Base-by-base conservation (phyloP, 1,139 yeast species). In the Pichia cactophila region DNA sequence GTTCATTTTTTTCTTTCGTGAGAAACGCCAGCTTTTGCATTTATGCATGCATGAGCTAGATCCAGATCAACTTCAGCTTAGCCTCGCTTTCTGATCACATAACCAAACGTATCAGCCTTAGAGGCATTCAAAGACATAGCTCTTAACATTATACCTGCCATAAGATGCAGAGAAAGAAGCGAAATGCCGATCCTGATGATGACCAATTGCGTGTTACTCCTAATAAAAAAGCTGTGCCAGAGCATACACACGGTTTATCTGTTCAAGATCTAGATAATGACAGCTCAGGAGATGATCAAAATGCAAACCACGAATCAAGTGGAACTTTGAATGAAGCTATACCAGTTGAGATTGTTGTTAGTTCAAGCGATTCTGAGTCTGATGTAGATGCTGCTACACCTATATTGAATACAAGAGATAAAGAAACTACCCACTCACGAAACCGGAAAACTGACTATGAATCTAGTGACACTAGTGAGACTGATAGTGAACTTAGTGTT, bases 401-500 rank as follows among this genome's bases (percentile, higher is more conserved):
- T 4, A 35, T 35, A 16, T 23, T 23, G 8, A 35, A n/a, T 23
- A 35, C 38, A 23, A 16, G n/a, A 12, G 35, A 5, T 12, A 31
- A 12, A 14, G 35, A 31, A 31, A 31, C 14, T 31, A 31, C 35
- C 3, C 35, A 12, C 4, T 31, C 35, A 31, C n/a, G 35, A 4
- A 14, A 31, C n/a, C n/a, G 38, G 12, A 35, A 9, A 35, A 2
- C 9, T 9, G 43, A 42, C 26, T 35, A 42, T 26, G 43, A 44
- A 5, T 12, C 41, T 17, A 33, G 35, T 17, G 45, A 45, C n/a
- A 50, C 42, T 23, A 56, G 51, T 31, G 43, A 54, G 3, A 46
- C 48, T 23, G 50, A 37, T 7, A 51, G 50, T 33, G 57, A 52
- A 31, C 42, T 56, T 5, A 47, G 49, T 26, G 58, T 53, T 36